Evolutionary conservation across 176 grass and related monocot genomes (phyloP).

Genomic region (Luzula sylvatica): DNA sequence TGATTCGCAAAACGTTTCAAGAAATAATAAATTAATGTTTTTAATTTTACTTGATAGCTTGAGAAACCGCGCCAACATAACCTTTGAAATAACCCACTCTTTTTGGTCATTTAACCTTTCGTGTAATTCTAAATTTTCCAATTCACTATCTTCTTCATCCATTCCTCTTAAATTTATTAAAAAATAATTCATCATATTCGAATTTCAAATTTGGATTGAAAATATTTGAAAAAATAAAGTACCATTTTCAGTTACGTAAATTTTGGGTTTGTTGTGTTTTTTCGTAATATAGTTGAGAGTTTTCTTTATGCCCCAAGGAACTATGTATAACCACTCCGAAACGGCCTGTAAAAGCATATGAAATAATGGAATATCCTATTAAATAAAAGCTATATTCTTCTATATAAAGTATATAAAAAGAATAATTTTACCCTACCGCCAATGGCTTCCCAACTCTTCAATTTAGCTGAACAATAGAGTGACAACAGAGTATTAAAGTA

Average conservation of each 20-base stretch:
- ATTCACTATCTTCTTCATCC: slow-evolving; percentile 82
- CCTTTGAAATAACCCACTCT: slow-evolving; percentile 80
- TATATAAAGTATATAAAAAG: not conserved
- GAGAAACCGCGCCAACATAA: slow-evolving; percentile 47
- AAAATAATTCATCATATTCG: slow-evolving; percentile 12
- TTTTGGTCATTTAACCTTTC: slow-evolving; percentile 63
- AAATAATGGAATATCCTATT: slow-evolving; percentile 26
- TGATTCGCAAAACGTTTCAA: not conserved
- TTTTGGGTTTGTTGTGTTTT: slow-evolving; percentile 49
- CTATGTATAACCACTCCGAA: slow-evolving; percentile 88
- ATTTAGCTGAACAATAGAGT: slow-evolving; percentile 49
- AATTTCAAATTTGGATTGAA: not conserved
- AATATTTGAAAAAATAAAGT: slow-evolving; percentile 13
- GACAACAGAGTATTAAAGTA: slow-evolving; percentile 20
- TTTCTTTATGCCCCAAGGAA: slow-evolving; percentile 87
- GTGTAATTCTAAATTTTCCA: slow-evolving; percentile 28
- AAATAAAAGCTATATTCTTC: not conserved
- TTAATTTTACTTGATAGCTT: slow-evolving; percentile 57
- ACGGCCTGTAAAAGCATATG: slow-evolving; percentile 50
- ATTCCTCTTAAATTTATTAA: slow-evolving; percentile 40
- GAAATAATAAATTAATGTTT: no score
- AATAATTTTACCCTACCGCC: slow-evolving; percentile 72
- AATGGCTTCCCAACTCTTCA: slow-evolving; percentile 58
- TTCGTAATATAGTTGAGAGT: slow-evolving; percentile 56
- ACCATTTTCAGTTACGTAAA: slow-evolving; percentile 97